These are phyloP conservation scores for Spizellomyces sp. DNA, from an alignment of 192 early-diverging fungal genomes.

Conservation along the genomic window DNA sequence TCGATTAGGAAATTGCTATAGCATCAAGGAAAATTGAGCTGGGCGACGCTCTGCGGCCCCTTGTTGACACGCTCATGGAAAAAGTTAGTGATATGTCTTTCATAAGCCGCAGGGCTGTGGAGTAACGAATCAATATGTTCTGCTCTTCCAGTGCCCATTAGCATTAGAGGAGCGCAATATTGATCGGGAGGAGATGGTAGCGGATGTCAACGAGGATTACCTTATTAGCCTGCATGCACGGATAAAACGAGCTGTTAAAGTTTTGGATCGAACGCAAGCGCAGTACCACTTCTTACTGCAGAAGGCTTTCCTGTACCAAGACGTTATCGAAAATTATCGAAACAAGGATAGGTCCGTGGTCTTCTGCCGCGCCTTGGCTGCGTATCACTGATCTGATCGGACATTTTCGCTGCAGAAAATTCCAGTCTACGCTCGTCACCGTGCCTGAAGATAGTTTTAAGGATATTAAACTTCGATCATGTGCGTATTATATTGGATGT, in stretches of 20 bases:
- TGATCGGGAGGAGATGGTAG: conserved; percentile 18
- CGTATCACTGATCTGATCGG: neutral
- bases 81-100: conserved; percentile 13
- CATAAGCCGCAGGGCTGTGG: neutral
- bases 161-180: conserved; percentile 38
- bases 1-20: conserved; percentile 43
- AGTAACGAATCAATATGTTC: conserved; percentile 1
- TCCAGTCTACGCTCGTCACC: too few relatives aligned
- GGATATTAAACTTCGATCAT: conserved; percentile 25
- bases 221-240: conserved; percentile 69
- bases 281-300: conserved; percentile 74
- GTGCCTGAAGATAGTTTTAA: conserved; percentile 12
- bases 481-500: conserved; percentile 27
- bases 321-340: conserved; percentile 71
- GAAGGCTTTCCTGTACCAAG: conserved; percentile 82
- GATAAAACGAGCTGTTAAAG: conserved; percentile 70
- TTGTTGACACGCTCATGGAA: conserved; percentile 66
- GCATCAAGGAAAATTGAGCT: conserved; percentile 36
- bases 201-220: conserved; percentile 60
- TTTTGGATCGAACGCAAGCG: conserved; percentile 76
- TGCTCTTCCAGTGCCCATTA: conserved; percentile 43
- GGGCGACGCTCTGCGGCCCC: conserved; percentile 57
- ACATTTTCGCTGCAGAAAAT: too few relatives aligned
- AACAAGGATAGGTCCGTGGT: conserved; percentile 61
- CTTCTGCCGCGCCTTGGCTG: neutral